Evolutionary conservation across 2,329 filamentous ascomycete species (phyloP).

Genomic region (Colletotrichum higginsianum): DNA sequence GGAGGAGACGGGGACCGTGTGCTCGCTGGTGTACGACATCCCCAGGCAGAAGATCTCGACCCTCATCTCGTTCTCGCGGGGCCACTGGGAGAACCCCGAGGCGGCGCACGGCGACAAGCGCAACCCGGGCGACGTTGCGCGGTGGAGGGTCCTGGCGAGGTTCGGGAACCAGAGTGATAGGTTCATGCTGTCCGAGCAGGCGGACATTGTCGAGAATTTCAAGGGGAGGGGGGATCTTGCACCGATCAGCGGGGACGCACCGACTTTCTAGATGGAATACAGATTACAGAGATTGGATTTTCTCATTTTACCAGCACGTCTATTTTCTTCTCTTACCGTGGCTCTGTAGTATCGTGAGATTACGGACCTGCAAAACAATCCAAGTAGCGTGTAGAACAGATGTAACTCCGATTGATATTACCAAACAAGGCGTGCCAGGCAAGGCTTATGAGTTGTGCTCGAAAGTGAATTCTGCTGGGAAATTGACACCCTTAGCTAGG

Average conservation of each 20-base stretch:
- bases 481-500: no score
- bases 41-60: constrained; percentile 63
- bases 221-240: constrained; percentile 63
- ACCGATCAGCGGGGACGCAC: constrained; percentile 57
- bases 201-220: constrained; percentile 64
- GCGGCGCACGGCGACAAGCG: constrained; percentile 71
- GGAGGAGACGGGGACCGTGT: constrained; percentile 72
- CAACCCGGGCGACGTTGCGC: constrained; percentile 63
- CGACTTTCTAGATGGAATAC: constrained; percentile 16
- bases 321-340: background rate
- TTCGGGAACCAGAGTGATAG: constrained; percentile 66
- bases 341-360: background rate
- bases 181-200: constrained; percentile 68
- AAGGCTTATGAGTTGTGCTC: no score
- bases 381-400: no score
- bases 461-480: no score
- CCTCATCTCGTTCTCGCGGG: constrained; percentile 67
- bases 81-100: constrained; percentile 67
- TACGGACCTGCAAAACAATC: no score
- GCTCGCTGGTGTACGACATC: constrained; percentile 71
- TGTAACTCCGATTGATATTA: no score
- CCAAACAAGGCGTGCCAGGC: no score
- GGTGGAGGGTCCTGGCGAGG: constrained; percentile 65
- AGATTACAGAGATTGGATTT: background rate
- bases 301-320: background rate